Evolutionary conservation across 202 grass and related monocot genomes (phyloP).

Genomic region (Hordeum pubiflorum): DNA sequence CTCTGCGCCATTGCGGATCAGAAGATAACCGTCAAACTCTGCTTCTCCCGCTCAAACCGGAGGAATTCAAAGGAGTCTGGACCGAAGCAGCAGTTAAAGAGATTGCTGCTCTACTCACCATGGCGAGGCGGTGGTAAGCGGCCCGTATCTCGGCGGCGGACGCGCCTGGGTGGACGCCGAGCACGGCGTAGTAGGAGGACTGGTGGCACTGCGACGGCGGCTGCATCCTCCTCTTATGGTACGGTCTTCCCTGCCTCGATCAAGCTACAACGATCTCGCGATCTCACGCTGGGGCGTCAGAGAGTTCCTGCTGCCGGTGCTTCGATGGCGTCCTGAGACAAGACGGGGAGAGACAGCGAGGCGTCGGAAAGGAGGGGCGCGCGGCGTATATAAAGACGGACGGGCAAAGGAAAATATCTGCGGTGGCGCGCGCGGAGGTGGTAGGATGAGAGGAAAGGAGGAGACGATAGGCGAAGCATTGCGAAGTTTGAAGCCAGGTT

Average conservation of each 20-base stretch:
- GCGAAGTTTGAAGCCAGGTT: neutral
- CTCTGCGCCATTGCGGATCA: slow-evolving; percentile 9
- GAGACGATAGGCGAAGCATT: slow-evolving; percentile 21
- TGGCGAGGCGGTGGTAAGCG: slow-evolving; percentile 54
- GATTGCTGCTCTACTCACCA: slow-evolving; percentile 26
- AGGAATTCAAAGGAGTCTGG: neutral
- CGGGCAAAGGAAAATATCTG: neutral
- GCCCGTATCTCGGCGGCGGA: slow-evolving; percentile 53
- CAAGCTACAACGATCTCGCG: neutral
- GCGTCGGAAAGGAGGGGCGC: neutral
- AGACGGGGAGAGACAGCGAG: neutral
- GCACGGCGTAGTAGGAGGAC: slow-evolving; percentile 64
- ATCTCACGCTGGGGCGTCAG: neutral
- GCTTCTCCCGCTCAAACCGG: neutral
- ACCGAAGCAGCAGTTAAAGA: no score
- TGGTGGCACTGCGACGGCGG: neutral
- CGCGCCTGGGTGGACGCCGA: slow-evolving; percentile 40
- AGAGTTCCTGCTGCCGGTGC: neutral
- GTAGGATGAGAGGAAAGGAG: neutral
- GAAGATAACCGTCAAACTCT: neutral
- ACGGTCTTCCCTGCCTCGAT: neutral
- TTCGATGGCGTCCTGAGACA: neutral
- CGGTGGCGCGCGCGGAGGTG: neutral
- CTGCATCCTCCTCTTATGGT: slow-evolving; percentile 16
- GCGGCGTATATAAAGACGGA: slow-evolving; percentile 8